Percentiles rank a stretch among this genome's conserved stretches.
Evolutionary conservation across 768 basidiomycete genomes (phyloP).

Genomic region (Auricularia cornea): DNA sequence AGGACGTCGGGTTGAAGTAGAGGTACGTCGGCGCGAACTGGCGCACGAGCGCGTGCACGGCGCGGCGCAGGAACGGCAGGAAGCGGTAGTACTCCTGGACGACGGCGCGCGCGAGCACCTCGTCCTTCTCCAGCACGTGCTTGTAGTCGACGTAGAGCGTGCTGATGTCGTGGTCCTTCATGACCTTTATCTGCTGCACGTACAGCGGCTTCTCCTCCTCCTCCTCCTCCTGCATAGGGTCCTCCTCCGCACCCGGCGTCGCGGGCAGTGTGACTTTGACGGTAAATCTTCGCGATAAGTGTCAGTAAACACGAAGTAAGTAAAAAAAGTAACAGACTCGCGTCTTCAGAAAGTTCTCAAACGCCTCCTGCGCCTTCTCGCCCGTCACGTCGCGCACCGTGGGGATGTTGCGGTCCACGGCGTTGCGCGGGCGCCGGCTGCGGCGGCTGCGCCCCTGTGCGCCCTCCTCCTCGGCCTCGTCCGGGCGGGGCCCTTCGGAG

Average conservation of each 20-base stretch:
- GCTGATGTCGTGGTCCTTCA: conserved; percentile 90
- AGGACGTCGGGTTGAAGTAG: conserved; percentile 87
- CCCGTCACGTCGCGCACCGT: conserved; percentile 91
- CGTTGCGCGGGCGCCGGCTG: conserved; percentile 32
- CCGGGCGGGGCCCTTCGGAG: no score
- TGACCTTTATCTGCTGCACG: conserved; percentile 86
- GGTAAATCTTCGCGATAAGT: conserved; percentile 56
- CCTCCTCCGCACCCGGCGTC: conserved; percentile 72
- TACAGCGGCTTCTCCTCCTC: conserved; percentile 60
- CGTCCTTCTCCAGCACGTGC: conserved; percentile 83
- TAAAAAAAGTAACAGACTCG: conserved; percentile 30
- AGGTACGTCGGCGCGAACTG: conserved; percentile 90
- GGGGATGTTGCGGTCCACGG: conserved; percentile 61
- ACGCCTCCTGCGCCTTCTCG: conserved; percentile 88
- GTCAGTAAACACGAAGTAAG: background rate
- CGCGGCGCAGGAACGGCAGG: conserved; percentile 86
- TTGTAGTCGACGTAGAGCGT: conserved; percentile 95
- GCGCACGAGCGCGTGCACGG: conserved; percentile 81
- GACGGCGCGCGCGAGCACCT: conserved; percentile 89
- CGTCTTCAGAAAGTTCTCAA: conserved; percentile 88
- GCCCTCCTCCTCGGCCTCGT: conserved; percentile 25
- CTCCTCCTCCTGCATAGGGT: conserved; percentile 41
- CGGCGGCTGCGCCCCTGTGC: conserved; percentile 32
- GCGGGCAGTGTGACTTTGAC: conserved; percentile 70
- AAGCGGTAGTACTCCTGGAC: conserved; percentile 96